Conservation (phyloP, 495 filamentous ascomycete genomes). For the Penicillium egyptiacum region DNA sequence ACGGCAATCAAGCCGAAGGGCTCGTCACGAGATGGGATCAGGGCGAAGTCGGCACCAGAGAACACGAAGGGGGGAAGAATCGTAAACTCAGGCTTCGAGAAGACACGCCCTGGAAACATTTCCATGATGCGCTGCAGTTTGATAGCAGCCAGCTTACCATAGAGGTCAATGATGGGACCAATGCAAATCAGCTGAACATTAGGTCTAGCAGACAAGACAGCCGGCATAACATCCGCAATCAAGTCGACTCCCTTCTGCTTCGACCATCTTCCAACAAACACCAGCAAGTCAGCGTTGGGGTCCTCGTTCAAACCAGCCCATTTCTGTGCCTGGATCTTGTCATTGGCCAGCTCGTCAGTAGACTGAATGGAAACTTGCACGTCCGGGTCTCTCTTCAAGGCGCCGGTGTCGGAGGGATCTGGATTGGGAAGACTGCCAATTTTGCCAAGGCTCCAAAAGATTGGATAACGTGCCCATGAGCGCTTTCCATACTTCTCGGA, state of each 20-base stretch:
- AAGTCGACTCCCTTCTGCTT: constrained; percentile 71
- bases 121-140: constrained; percentile 66
- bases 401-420: constrained; percentile 68
- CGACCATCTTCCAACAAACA: constrained; percentile 72
- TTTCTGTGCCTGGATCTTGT: constrained; percentile 59
- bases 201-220: constrained; percentile 58
- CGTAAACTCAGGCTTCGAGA: constrained; percentile 69
- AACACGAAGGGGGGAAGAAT: constrained; percentile 67
- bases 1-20: constrained; percentile 73
- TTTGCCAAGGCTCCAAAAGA: constrained; percentile 73
- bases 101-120: constrained; percentile 63
- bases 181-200: constrained; percentile 64
- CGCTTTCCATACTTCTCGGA: constrained; percentile 75
- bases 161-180: constrained; percentile 67
- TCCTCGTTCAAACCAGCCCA: constrained; percentile 64
- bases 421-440: constrained; percentile 73
- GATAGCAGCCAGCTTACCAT: constrained; percentile 66
- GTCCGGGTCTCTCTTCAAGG: constrained; percentile 31
- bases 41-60: constrained; percentile 69
- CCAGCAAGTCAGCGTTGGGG: constrained; percentile 62
- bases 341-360: constrained; percentile 39
- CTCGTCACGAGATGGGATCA: constrained; percentile 71
- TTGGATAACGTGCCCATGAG: constrained; percentile 71
- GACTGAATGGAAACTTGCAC: constrained; percentile 49
- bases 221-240: constrained; percentile 67